phyloP scores from a whole-genome alignment of 2,329 filamentous ascomycete species.

The Fusarium oxysporum region DNA sequence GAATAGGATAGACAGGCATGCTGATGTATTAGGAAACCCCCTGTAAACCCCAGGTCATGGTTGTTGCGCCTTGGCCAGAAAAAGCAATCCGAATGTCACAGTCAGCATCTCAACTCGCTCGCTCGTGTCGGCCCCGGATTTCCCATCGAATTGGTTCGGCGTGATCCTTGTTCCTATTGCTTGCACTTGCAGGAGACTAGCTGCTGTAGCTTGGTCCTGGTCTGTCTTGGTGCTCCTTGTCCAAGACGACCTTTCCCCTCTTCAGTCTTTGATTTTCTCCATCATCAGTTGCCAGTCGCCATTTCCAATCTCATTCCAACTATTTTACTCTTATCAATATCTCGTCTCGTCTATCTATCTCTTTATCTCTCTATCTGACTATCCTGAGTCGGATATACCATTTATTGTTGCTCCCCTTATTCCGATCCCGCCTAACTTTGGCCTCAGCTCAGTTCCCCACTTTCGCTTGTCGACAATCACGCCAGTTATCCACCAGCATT shows the following conservation, averaged over 20 bases:
- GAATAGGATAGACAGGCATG: slow-evolving; percentile 20
- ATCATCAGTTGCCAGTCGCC: background rate
- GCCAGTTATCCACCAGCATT: slow-evolving; percentile 22
- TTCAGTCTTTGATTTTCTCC: slow-evolving; percentile 15
- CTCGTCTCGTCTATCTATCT: background rate
- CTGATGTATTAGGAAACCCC: background rate
- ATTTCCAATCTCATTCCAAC: slow-evolving; percentile 1
- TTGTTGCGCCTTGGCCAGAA: slow-evolving; percentile 22
- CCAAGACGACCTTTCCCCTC: slow-evolving; percentile 26
- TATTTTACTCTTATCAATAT: slow-evolving; percentile 6
- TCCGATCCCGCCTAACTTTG: slow-evolving; percentile 14
- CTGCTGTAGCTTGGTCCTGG: slow-evolving; percentile 21
- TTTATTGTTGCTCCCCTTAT: slow-evolving; percentile 11
- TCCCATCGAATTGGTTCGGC: slow-evolving; percentile 46
- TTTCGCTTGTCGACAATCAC: slow-evolving; percentile 36
- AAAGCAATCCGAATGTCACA: slow-evolving; percentile 28
- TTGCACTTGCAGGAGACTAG: slow-evolving; percentile 29
- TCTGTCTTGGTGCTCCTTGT: slow-evolving; percentile 11
- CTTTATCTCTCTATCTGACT: background rate
- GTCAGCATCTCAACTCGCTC: slow-evolving; percentile 3
- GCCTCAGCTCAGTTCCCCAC: slow-evolving; percentile 30
- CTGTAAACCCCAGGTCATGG: slow-evolving; percentile 4
- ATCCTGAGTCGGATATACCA: background rate
- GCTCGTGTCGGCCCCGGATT: slow-evolving; percentile 43
- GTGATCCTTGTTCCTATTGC: slow-evolving; percentile 38